These are phyloP conservation scores for Fistulifera pelliculosa DNA, from an alignment of 108 stramenopile species.

Conservation along the genomic window DNA sequence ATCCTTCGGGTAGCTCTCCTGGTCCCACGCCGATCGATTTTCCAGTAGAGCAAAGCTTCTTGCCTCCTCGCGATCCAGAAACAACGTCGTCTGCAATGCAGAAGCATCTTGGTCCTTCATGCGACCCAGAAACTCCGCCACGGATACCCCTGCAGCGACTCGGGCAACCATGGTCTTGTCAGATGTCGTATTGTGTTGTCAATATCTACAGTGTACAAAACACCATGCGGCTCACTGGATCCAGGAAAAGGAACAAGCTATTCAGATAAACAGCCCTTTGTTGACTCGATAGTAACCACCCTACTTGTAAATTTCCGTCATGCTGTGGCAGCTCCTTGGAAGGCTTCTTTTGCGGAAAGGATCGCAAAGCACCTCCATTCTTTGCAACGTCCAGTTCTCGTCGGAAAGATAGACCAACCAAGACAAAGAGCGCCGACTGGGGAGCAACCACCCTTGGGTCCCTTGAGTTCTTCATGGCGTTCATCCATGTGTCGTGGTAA, in stretches of 20 bases:
- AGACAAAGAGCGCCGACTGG: conserved; percentile 42
- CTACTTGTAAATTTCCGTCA: conserved; percentile 57
- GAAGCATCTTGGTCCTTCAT: too few species aligned
- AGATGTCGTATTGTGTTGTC: not conserved
- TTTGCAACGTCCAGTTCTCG: conserved; percentile 32
- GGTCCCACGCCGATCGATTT: not conserved
- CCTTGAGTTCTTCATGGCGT: conserved; percentile 68
- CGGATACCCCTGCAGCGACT: not conserved
- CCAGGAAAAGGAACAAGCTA: conserved; percentile 34
- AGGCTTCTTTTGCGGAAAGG: conserved; percentile 27
- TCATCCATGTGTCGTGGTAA: conserved; percentile 60
- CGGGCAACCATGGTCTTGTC: not conserved
- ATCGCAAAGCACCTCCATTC: conserved; percentile 40
- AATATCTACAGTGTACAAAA: conserved; percentile 25
- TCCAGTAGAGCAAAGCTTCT: not conserved
- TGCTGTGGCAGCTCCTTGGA: conserved; percentile 9
- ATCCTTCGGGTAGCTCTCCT: conserved; percentile 8
- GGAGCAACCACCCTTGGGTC: conserved; percentile 35
- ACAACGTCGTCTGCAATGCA: not conserved
- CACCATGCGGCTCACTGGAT: conserved; percentile 30
- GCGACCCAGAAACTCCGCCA: conserved; percentile 23
- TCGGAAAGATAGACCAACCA: conserved; percentile 68
- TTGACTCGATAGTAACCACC: conserved; percentile 50
- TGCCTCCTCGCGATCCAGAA: conserved; percentile 28
- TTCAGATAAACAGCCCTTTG: conserved; percentile 26